These are phyloP conservation scores for Pichia scutulata DNA, from an alignment of 805 yeast species.

Conservation along the genomic window DNA sequence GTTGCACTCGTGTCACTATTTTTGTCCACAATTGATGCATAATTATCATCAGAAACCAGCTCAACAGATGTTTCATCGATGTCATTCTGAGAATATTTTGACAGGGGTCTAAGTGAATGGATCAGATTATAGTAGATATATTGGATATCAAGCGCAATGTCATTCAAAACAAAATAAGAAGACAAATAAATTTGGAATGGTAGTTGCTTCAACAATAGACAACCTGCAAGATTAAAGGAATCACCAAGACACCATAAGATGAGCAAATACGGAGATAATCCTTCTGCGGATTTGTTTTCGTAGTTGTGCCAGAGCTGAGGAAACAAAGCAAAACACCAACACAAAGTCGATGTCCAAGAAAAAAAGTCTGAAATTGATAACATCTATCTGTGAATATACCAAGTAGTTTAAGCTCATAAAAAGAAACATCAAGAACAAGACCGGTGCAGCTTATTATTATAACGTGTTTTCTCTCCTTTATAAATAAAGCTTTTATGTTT, in stretches of 20 bases:
- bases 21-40: not conserved
- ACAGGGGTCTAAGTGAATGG: not conserved
- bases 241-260: slow-evolving; percentile 30
- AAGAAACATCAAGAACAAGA: not conserved
- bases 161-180: slow-evolving; percentile 65
- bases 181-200: slow-evolving; percentile 76
- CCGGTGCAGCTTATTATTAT: too few relatives aligned
- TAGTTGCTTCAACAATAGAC: slow-evolving; percentile 66
- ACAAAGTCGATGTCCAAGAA: slow-evolving; percentile 21
- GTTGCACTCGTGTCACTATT: not conserved
- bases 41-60: not conserved
- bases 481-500: too few relatives aligned
- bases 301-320: slow-evolving; percentile 32
- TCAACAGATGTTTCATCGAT: not conserved
- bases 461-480: not conserved
- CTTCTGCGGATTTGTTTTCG: slow-evolving; percentile 24
- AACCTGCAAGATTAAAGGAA: slow-evolving; percentile 45
- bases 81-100: not conserved
- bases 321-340: slow-evolving; percentile 31
- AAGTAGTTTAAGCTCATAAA: too few relatives aligned
- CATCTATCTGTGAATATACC: not conserved
- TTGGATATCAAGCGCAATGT: slow-evolving; percentile 59
- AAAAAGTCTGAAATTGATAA: not conserved
- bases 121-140: slow-evolving; percentile 49
- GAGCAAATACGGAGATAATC: slow-evolving; percentile 26